phyloP scores from a whole-genome alignment of 2,329 filamentous ascomycete genomes.

The Chrysoporthe puriensis region DNA sequence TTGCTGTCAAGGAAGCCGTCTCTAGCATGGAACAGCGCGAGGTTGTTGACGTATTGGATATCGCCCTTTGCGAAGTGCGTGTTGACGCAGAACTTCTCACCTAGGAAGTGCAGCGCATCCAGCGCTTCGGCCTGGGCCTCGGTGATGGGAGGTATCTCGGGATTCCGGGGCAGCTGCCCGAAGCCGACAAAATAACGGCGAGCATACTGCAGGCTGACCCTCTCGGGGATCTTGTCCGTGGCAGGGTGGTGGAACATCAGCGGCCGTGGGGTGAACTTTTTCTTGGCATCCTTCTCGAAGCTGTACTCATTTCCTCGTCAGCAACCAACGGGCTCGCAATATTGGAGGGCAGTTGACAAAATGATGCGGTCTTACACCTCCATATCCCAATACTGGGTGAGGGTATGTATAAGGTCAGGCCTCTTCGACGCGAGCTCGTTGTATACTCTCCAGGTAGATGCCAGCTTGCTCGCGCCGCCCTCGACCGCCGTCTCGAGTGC shows the following conservation, averaged over 20 bases:
- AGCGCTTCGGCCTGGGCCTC: conserved; percentile 58
- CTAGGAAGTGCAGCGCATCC: conserved; percentile 54
- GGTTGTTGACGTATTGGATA: conserved; percentile 59
- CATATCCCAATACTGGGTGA: conserved; percentile 56
- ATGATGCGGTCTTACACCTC: conserved; percentile 43
- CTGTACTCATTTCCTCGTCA: conserved; percentile 37
- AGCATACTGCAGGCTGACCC: conserved; percentile 63
- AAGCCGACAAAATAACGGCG: conserved; percentile 63
- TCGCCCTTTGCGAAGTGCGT: conserved; percentile 55
- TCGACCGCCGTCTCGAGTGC: conserved; percentile 55
- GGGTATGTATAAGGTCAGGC: conserved; percentile 62
- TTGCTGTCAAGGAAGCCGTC: conserved; percentile 51
- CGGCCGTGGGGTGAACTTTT: conserved; percentile 52
- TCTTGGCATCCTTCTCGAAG: conserved; percentile 51
- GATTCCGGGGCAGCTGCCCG: conserved; percentile 54
- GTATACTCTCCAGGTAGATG: conserved; percentile 63
- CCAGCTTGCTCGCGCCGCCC: conserved; percentile 62
- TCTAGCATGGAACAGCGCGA: conserved; percentile 57
- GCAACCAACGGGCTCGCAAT: background rate
- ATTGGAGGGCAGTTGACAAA: conserved; percentile 39
- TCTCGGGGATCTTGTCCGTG: conserved; percentile 49
- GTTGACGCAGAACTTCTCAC: conserved; percentile 48
- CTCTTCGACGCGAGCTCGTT: conserved; percentile 62
- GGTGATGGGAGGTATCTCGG: conserved; percentile 59
- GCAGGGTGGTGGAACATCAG: conserved; percentile 60